phyloP scores from a whole-genome alignment of 805 yeast genomes.

The Ogataea nitratoaversa region DNA sequence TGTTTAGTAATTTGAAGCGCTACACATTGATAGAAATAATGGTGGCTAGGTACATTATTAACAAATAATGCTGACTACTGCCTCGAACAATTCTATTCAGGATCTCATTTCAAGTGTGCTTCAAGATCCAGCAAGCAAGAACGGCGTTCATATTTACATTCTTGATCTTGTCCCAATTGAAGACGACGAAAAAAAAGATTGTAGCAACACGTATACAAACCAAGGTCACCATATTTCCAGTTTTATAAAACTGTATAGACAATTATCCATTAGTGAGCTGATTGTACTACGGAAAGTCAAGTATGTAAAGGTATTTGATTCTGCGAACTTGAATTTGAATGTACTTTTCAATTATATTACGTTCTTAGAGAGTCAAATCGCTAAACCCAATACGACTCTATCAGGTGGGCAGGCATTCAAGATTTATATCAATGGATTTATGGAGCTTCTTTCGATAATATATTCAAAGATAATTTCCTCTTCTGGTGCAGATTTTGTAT shows the following conservation, averaged over 20 bases:
- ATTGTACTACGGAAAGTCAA: constrained; percentile 2
- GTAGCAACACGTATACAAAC: too few relatives aligned
- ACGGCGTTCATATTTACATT: neutral
- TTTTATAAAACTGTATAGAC: neutral
- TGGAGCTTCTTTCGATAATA: constrained; percentile 18
- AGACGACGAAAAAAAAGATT: neutral
- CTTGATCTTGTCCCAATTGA: neutral
- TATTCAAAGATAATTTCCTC: constrained; percentile 18
- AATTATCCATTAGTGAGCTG: constrained; percentile 8
- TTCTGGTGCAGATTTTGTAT: too few relatives aligned
- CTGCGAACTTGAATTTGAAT: neutral
- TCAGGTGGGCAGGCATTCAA: too few relatives aligned
- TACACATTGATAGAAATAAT: too few relatives aligned
- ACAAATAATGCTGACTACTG: neutral
- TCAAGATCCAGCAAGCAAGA: neutral
- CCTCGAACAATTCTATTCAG: neutral
- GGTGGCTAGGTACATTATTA: too few relatives aligned
- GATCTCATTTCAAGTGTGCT: neutral
- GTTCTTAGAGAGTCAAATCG: too few relatives aligned
- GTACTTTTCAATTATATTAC: constrained; percentile 8
- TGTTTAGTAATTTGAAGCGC: too few relatives aligned
- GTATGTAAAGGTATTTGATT: constrained; percentile 3
- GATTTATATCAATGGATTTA: constrained; percentile 23
- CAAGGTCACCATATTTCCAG: too few relatives aligned
- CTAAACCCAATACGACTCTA: too few relatives aligned